phyloP scores from a whole-genome alignment of 352 stramenopile species.

The Globisporangium polare region DNA sequence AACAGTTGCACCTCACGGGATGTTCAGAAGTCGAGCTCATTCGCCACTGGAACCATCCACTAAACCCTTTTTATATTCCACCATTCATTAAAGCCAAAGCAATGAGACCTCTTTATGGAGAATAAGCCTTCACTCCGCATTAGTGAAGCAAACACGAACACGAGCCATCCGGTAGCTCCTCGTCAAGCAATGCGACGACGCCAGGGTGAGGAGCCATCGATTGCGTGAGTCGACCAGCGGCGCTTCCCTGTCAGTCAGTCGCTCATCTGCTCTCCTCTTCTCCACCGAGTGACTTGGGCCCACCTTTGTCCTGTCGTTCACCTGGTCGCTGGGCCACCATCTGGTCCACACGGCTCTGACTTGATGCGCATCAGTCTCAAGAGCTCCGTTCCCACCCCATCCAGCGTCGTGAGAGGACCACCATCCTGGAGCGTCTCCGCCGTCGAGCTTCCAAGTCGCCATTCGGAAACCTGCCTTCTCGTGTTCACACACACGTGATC shows the following conservation, averaged over 20 bases:
- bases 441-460: not conserved
- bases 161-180: not conserved
- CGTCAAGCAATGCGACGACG: not conserved
- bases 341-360: not conserved
- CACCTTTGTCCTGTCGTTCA: not conserved
- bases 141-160: too few species aligned
- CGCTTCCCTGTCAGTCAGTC: not conserved
- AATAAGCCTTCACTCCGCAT: too few species aligned
- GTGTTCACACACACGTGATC: not conserved
- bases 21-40: not conserved
- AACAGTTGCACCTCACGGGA: not conserved
- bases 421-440: too few species aligned
- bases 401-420: too few species aligned
- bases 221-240: not conserved
- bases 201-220: not conserved
- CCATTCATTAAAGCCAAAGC: too few species aligned
- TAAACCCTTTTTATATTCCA: not conserved
- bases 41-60: not conserved
- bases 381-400: not conserved
- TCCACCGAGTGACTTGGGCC: not conserved
- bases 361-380: not conserved
- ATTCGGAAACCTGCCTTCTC: constrained; percentile 5
- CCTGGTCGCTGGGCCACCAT: not conserved
- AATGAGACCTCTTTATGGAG: too few species aligned
- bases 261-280: not conserved